Evolutionary conservation across 2,329 filamentous ascomycete genomes (phyloP).

Genomic region (Eurotiales sp.): DNA sequence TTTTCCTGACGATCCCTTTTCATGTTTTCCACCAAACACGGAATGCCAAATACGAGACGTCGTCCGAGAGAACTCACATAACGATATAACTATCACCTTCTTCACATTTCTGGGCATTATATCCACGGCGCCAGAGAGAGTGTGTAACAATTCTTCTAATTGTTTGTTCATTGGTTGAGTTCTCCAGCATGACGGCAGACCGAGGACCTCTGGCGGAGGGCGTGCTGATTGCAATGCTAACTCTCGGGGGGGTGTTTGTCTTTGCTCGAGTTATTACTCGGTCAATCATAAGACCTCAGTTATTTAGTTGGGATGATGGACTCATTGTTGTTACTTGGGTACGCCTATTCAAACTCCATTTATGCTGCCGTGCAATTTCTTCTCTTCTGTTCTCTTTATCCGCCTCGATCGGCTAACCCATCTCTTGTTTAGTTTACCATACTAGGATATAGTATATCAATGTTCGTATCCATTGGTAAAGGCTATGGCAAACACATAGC

Average conservation of each 20-base stretch:
- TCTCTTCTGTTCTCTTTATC: too few relatives aligned
- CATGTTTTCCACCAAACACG: too few relatives aligned
- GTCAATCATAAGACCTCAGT: background rate
- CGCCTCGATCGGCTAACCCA: background rate
- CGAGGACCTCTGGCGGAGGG: background rate
- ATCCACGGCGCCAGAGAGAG: too few relatives aligned
- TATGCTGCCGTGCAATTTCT: too few relatives aligned
- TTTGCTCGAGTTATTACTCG: background rate
- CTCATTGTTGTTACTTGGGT: slow-evolving; percentile 3
- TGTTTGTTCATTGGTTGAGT: background rate
- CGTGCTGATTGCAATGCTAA: background rate
- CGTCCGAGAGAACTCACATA: too few relatives aligned
- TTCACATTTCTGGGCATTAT: too few relatives aligned
- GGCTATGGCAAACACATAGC: background rate
- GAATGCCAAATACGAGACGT: too few relatives aligned
- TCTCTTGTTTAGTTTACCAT: background rate
- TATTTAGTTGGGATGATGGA: background rate
- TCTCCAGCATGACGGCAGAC: background rate
- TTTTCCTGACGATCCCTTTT: too few relatives aligned
- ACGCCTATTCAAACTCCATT: too few relatives aligned
- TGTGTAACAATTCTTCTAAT: background rate
- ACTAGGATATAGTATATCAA: background rate
- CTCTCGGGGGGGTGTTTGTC: background rate
- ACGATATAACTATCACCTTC: too few relatives aligned
- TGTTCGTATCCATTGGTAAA: background rate